Conservation (phyloP, 352 stramenopile genomes). For the Globisporangium perplexum region DNA sequence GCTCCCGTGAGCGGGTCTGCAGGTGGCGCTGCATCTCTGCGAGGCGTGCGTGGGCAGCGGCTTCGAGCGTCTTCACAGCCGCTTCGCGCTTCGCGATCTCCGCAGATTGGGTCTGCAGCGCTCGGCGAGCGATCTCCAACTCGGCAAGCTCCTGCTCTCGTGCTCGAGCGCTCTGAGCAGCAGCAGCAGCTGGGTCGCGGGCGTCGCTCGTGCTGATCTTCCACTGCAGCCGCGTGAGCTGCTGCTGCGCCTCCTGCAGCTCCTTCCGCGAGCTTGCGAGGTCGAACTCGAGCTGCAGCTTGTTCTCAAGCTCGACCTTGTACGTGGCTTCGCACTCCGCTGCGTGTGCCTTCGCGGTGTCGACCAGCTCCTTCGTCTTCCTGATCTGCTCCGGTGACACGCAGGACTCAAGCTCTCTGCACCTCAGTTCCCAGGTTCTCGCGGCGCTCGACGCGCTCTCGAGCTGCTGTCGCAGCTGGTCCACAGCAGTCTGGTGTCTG, state of each 20-base stretch:
- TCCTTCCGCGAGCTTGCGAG: conserved; percentile 11
- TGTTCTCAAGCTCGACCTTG: conserved; percentile 12
- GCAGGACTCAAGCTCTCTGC: conserved; percentile 4
- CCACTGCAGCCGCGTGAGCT: conserved; percentile 8
- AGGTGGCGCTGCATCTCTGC: conserved; percentile 1
- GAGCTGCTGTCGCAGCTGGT: background rate
- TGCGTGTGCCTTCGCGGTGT: background rate
- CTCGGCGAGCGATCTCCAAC: background rate
- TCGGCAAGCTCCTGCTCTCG: background rate
- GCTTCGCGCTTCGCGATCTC: conserved; percentile 4
- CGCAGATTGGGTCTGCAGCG: background rate
- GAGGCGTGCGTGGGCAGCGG: background rate
- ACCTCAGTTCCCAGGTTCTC: conserved; percentile 6
- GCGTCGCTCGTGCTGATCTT: background rate
- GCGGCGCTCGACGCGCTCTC: background rate
- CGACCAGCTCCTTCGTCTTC: background rate
- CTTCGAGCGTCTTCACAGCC: conserved; percentile 5
- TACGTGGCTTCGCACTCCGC: conserved; percentile 8
- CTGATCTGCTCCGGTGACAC: conserved; percentile 1
- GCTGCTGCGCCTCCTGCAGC: conserved; percentile 6
- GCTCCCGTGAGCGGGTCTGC: background rate
- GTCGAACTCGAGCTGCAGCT: conserved; percentile 14
- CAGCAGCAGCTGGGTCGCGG: background rate
- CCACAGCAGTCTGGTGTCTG: background rate
- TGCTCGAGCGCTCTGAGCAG: background rate